Evolutionary conservation across 352 stramenopile genomes (phyloP).

Genomic region (Pythium pyrilobum): DNA sequence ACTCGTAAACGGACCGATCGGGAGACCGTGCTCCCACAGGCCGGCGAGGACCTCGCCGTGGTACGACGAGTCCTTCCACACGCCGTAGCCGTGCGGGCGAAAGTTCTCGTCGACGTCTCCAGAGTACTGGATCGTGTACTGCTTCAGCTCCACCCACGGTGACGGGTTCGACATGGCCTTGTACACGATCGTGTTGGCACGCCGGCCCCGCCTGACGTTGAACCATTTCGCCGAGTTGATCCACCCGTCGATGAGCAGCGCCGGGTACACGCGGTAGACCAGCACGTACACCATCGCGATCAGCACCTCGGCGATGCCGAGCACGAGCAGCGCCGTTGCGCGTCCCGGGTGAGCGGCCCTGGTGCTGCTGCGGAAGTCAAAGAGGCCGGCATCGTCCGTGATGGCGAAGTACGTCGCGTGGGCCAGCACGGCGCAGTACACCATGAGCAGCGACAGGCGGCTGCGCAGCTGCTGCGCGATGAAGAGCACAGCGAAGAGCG

Average conservation of each 20-base stretch:
- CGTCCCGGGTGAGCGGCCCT: background rate
- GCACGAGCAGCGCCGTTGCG: slow-evolving; percentile 9
- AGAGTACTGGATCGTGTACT: slow-evolving; percentile 39
- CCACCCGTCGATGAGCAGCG: slow-evolving; percentile 29
- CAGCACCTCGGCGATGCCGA: slow-evolving; percentile 20
- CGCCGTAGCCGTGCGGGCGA: slow-evolving; percentile 49
- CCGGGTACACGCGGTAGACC: slow-evolving; percentile 41
- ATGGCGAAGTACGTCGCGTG: slow-evolving; percentile 5
- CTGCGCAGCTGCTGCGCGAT: background rate
- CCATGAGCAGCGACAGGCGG: slow-evolving; percentile 6
- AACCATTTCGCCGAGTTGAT: slow-evolving; percentile 30
- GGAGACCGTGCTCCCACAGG: slow-evolving; percentile 45
- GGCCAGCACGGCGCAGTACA: slow-evolving; percentile 2
- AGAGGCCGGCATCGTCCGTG: slow-evolving; percentile 15
- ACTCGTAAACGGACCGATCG: slow-evolving; percentile 56
- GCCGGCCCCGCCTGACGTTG: slow-evolving; percentile 20
- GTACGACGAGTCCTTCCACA: slow-evolving; percentile 57
- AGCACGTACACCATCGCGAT: slow-evolving; percentile 29
- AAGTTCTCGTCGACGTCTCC: slow-evolving; percentile 38
- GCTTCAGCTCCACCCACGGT: slow-evolving; percentile 8
- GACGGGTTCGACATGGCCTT: background rate
- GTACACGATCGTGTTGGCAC: slow-evolving; percentile 31
- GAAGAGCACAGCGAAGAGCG: background rate
- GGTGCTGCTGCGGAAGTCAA: slow-evolving; percentile 4
- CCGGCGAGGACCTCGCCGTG: slow-evolving; percentile 54